These are phyloP conservation scores for Cubamyces lactineus DNA, from an alignment of 768 basidiomycete species.

Conservation along the genomic window DNA sequence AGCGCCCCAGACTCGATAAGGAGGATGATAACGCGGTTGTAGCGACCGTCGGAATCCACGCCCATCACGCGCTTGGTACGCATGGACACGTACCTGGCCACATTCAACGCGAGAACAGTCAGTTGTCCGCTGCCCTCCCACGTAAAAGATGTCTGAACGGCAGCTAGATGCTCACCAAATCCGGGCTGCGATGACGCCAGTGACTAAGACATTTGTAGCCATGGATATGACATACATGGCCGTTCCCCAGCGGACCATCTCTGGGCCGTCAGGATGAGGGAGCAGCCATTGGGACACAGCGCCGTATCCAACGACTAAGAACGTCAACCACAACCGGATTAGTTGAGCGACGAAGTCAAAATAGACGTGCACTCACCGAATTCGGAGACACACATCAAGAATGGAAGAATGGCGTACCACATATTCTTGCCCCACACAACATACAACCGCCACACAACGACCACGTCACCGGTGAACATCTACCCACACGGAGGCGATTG, in stretches of 20 bases:
- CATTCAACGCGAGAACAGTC: background rate
- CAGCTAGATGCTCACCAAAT: slow-evolving; percentile 9
- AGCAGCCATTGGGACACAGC: slow-evolving; percentile 3
- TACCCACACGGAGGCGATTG: background rate
- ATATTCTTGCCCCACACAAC: slow-evolving; percentile 11
- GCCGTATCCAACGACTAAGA: slow-evolving; percentile 15
- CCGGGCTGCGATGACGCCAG: slow-evolving; percentile 10
- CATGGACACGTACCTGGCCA: background rate
- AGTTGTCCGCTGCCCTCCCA: no score
- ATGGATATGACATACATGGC: slow-evolving; percentile 15
- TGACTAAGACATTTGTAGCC: slow-evolving; percentile 20
- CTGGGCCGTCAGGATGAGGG: background rate
- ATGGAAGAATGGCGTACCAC: slow-evolving; percentile 3
- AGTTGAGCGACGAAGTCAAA: no score
- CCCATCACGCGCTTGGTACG: background rate
- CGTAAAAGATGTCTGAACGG: no score
- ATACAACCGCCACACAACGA: slow-evolving; percentile 17
- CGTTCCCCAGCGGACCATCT: slow-evolving; percentile 6
- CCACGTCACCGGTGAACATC: slow-evolving; percentile 12
- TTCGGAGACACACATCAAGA: slow-evolving; percentile 3
- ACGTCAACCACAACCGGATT: background rate
- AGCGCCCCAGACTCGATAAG: slow-evolving; percentile 22
- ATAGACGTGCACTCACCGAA: background rate
- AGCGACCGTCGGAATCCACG: background rate
- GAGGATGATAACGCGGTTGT: slow-evolving; percentile 15